Evolutionary conservation across 352 stramenopile genomes (phyloP).

Genomic region (Elongisporangium undulatum): DNA sequence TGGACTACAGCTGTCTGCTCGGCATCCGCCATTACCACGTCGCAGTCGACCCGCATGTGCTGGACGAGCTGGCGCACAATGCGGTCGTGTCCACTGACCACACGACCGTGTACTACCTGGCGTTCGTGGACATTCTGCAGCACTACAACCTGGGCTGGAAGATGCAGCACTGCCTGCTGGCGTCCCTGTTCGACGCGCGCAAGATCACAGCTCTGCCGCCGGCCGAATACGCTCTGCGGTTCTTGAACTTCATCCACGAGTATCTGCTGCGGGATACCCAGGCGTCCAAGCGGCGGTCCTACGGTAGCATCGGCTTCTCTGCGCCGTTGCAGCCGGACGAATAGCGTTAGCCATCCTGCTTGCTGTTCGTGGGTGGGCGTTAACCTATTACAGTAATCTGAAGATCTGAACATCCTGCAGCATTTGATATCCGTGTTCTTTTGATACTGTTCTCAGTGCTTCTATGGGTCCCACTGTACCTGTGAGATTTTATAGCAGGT

Average conservation of each 20-base stretch:
- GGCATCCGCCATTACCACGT: slow-evolving; percentile 61
- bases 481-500: background rate
- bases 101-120: slow-evolving; percentile 74
- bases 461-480: background rate
- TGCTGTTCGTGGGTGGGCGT: no score
- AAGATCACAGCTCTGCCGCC: slow-evolving; percentile 78
- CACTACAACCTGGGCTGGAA: slow-evolving; percentile 86
- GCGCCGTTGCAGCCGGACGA: slow-evolving; percentile 7
- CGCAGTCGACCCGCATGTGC: slow-evolving; percentile 34
- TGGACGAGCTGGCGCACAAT: slow-evolving; percentile 66
- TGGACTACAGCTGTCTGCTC: slow-evolving; percentile 86
- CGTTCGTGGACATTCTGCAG: slow-evolving; percentile 84
- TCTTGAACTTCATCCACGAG: slow-evolving; percentile 84
- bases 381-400: no score
- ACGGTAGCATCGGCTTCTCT: slow-evolving; percentile 58
- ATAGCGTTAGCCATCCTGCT: background rate
- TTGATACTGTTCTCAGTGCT: background rate
- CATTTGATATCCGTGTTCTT: background rate
- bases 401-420: background rate
- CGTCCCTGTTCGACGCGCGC: slow-evolving; percentile 63
- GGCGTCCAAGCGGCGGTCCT: slow-evolving; percentile 52
- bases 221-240: slow-evolving; percentile 80
- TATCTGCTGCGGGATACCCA: slow-evolving; percentile 71
- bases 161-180: slow-evolving; percentile 74
- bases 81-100: slow-evolving; percentile 74